Conservation (phyloP, 2,329 filamentous ascomycete genomes). For the Neofusicoccum umdonicola region DNA sequence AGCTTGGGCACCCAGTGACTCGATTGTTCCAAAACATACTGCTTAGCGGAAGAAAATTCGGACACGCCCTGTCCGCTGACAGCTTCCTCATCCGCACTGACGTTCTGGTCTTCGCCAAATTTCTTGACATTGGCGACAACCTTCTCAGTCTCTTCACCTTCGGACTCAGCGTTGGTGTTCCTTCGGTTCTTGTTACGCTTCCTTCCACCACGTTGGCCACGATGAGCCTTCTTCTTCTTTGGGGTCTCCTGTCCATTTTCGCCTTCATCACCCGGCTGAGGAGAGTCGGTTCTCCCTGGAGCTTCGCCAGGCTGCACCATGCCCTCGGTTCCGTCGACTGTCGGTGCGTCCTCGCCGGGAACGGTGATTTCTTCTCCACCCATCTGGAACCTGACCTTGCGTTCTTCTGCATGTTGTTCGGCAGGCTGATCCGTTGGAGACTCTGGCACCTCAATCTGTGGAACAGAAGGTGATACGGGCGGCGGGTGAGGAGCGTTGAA, state of each 20-base stretch:
- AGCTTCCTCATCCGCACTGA: constrained; percentile 28
- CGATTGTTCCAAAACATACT: constrained; percentile 24
- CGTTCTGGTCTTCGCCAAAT: constrained; percentile 28
- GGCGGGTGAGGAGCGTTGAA: constrained; percentile 29
- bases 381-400: constrained; percentile 18
- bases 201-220: constrained; percentile 48
- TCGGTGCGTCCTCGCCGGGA: not conserved
- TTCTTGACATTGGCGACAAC: constrained; percentile 41
- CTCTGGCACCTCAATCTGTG: constrained; percentile 9
- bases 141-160: constrained; percentile 33
- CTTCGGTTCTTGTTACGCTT: constrained; percentile 45
- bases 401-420: not conserved
- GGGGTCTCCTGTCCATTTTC: constrained; percentile 23
- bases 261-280: constrained; percentile 23
- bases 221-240: constrained; percentile 51
- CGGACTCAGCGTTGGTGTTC: constrained; percentile 31
- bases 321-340: not conserved
- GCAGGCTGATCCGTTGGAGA: not conserved
- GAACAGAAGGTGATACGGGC: not conserved
- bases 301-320: not conserved
- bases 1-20: not conserved
- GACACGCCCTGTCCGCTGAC: constrained; percentile 32
- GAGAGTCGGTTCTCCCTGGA: not conserved
- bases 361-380: constrained; percentile 15
- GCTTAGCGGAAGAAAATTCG: constrained; percentile 44